A percentile compares a stretch with the other conserved stretches of the same genome.
Evolutionary conservation across 305 asterid species (phyloP).

Genomic region (Solanum hybrid): DNA sequence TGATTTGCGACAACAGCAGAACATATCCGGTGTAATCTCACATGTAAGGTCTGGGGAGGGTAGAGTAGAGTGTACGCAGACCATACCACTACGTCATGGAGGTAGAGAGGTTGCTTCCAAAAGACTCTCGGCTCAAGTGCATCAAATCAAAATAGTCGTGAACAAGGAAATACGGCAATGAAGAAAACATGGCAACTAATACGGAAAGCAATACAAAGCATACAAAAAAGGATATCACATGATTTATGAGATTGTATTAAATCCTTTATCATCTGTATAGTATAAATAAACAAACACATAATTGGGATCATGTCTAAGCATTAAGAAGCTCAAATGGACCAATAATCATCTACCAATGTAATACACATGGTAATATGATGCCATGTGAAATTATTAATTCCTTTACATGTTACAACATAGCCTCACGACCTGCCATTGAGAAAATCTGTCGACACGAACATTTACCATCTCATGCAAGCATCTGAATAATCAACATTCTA

Average conservation of each 20-base stretch:
- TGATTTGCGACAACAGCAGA: not conserved
- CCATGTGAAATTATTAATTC: not conserved
- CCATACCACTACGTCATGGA: not conserved
- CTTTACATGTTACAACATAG: not conserved
- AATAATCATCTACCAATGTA: not conserved
- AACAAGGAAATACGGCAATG: not conserved
- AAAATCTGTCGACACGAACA: not conserved
- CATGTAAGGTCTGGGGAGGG: not conserved
- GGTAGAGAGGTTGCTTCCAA: not conserved
- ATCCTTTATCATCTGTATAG: not conserved
- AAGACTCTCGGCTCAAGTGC: not conserved
- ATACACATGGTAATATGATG: not conserved
- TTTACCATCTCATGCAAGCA: not conserved
- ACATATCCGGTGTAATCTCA: not conserved
- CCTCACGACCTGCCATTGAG: not conserved
- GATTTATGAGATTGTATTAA: not conserved
- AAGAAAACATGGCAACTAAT: not conserved
- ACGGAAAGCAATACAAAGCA: not conserved
- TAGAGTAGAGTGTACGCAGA: not conserved
- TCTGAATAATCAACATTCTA: not conserved
- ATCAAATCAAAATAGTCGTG: not conserved
- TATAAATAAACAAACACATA: not conserved
- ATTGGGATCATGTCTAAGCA: not conserved
- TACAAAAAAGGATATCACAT: not conserved
- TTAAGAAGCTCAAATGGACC: not conserved